These are phyloP conservation scores for Komagataella populi DNA, from an alignment of 805 yeast species.

Conservation along the genomic window DNA sequence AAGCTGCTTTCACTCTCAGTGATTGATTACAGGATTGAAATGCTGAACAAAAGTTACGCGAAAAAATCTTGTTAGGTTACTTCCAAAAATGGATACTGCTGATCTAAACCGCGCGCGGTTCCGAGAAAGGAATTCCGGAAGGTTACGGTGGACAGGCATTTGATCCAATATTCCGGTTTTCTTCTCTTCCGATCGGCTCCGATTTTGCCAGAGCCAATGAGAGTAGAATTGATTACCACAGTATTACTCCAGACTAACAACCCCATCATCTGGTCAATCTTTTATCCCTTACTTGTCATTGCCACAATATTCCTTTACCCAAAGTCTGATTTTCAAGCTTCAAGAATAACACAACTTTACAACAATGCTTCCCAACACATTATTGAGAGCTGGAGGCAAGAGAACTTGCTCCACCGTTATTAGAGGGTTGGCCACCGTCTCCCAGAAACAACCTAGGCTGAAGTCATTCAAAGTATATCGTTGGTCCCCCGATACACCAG, in stretches of 20 bases:
- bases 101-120: not conserved
- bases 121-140: not conserved
- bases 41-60: not conserved
- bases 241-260: not conserved
- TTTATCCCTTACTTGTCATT: not conserved
- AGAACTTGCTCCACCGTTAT: not conserved
- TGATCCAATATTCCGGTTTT: not conserved
- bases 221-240: not conserved
- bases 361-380: not conserved
- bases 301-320: not conserved
- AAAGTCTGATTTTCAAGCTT: not conserved
- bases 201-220: not conserved
- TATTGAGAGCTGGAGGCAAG: not conserved
- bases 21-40: too few relatives aligned
- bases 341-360: not conserved
- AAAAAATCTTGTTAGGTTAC: too few relatives aligned
- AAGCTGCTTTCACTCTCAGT: too few relatives aligned
- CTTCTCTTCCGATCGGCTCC: not conserved
- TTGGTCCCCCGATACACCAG: conserved; percentile 97
- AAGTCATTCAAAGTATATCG: conserved; percentile 90
- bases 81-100: not conserved
- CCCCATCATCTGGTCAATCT: not conserved
- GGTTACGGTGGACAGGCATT: not conserved
- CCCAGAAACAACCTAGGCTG: conserved; percentile 39
- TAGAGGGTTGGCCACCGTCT: conserved; percentile 31